Percentiles rank a stretch among this genome's conserved stretches.
phyloP scores from a whole-genome alignment of 352 stramenopile species.

The Lagenidium sp. region DNA sequence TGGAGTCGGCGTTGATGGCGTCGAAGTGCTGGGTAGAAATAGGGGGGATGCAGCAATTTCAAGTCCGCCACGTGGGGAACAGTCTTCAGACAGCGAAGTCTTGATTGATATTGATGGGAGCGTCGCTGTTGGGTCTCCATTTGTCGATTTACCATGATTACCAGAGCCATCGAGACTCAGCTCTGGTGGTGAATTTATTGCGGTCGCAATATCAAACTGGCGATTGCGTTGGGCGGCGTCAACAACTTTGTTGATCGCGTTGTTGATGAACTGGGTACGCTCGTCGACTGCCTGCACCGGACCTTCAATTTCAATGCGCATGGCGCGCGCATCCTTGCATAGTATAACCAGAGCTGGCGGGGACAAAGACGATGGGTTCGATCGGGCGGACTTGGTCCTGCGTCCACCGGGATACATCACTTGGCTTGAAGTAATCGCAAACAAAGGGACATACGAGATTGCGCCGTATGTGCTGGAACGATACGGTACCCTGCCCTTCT shows the following conservation, averaged over 20 bases:
- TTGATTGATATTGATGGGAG: background rate
- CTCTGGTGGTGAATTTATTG: background rate
- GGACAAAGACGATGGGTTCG: slow-evolving; percentile 36
- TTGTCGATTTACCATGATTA: slow-evolving; percentile 1
- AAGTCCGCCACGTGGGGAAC: background rate
- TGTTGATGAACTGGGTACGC: slow-evolving; percentile 27
- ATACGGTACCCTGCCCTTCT: slow-evolving; percentile 31
- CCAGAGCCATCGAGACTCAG: slow-evolving; percentile 7
- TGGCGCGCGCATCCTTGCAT: slow-evolving; percentile 73
- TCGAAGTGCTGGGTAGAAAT: slow-evolving; percentile 14
- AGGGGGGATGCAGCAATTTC: slow-evolving; percentile 6
- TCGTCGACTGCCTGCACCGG: slow-evolving; percentile 42
- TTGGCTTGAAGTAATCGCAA: slow-evolving; percentile 51
- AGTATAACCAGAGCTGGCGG: slow-evolving; percentile 41
- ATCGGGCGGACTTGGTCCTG: slow-evolving; percentile 37
- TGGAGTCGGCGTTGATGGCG: too few relatives aligned
- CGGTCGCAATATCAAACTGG: too few relatives aligned
- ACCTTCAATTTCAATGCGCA: slow-evolving; percentile 62
- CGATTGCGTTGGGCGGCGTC: slow-evolving; percentile 57
- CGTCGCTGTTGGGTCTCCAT: too few relatives aligned
- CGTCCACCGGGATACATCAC: slow-evolving; percentile 51
- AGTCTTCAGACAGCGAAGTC: slow-evolving; percentile 4
- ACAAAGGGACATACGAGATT: slow-evolving; percentile 67
- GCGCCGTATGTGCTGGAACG: slow-evolving; percentile 23
- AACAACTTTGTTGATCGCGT: slow-evolving; percentile 38